Percentiles rank a stretch among this genome's conserved stretches.
phyloP scores from a whole-genome alignment of 1,284 basidiomycete species.

The Cryptococcus hybrid region DNA sequence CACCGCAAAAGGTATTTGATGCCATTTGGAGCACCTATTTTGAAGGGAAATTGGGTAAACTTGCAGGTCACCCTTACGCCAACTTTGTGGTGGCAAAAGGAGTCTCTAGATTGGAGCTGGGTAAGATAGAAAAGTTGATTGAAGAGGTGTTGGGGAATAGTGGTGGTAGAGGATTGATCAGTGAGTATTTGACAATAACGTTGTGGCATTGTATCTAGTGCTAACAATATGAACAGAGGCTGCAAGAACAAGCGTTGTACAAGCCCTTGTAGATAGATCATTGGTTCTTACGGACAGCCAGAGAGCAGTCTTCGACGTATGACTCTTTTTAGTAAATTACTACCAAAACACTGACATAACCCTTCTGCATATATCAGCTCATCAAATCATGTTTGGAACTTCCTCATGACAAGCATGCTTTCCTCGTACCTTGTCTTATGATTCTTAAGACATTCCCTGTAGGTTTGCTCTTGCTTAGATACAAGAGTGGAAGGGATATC shows the following conservation, averaged over 20 bases:
- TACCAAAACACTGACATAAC: neutral
- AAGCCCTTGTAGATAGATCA: constrained; percentile 68
- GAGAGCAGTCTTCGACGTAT: constrained; percentile 40
- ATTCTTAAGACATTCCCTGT: constrained; percentile 62
- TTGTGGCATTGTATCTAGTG: neutral
- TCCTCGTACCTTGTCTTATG: constrained; percentile 65
- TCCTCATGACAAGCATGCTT: constrained; percentile 49
- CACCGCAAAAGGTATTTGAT: constrained; percentile 63
- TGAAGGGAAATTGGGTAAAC: constrained; percentile 62
- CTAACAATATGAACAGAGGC: constrained; percentile 51
- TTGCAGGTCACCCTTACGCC: constrained; percentile 80
- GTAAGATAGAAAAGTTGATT: constrained; percentile 61
- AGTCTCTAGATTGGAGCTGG: constrained; percentile 59
- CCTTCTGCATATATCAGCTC: constrained; percentile 52
- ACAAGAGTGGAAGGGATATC: neutral
- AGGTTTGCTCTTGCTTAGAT: constrained; percentile 7
- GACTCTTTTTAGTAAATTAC: constrained; percentile 1
- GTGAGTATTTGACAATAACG: constrained; percentile 50
- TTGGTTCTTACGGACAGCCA: constrained; percentile 52
- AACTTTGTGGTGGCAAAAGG: constrained; percentile 87
- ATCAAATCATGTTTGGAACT: constrained; percentile 63
- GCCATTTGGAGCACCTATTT: constrained; percentile 77
- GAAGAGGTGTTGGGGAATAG: constrained; percentile 58
- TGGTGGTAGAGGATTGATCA: constrained; percentile 55
- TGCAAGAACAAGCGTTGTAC: constrained; percentile 64